These are phyloP conservation scores for Beauveria caledonica DNA, from an alignment of 2,329 filamentous ascomycete species.

Conservation along the genomic window DNA sequence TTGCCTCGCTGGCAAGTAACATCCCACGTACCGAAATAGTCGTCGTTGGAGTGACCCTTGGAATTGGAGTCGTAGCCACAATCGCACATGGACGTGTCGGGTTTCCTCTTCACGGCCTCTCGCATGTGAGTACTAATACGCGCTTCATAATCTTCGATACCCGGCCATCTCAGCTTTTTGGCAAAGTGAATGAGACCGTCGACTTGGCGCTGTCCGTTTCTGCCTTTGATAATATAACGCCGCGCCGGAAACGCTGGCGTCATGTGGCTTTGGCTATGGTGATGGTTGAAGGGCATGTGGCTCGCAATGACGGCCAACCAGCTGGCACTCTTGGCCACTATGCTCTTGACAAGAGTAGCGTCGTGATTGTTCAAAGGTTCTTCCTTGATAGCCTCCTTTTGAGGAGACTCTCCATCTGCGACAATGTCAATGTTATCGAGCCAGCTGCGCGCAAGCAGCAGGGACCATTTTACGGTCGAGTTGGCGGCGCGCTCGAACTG, in stretches of 20 bases:
- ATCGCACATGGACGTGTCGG: constrained; percentile 11
- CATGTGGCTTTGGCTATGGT: constrained; percentile 27
- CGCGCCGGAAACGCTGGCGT: constrained; percentile 22
- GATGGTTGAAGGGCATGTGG: constrained; percentile 39
- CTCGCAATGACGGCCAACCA: constrained; percentile 54
- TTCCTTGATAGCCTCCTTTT: not conserved
- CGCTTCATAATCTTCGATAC: constrained; percentile 43
- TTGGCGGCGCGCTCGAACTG: constrained; percentile 56
- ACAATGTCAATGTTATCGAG: constrained; percentile 58
- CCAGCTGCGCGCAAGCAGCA: constrained; percentile 56
- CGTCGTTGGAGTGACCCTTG: constrained; percentile 19
- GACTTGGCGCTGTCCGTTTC: constrained; percentile 50
- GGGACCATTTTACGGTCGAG: constrained; percentile 56
- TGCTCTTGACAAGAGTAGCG: constrained; percentile 13
- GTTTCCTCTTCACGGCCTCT: constrained; percentile 30
- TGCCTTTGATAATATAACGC: constrained; percentile 45
- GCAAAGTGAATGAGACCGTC: constrained; percentile 57
- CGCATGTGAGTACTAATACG: constrained; percentile 41
- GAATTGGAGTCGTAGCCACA: not conserved
- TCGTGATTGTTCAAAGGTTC: not conserved
- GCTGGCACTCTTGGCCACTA: constrained; percentile 24
- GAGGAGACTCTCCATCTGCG: constrained; percentile 27
- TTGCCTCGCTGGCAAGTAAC: constrained; percentile 23
- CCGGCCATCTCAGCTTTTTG: constrained; percentile 53
- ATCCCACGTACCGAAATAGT: constrained; percentile 39